Percentiles rank a stretch among this genome's conserved stretches.
phyloP scores from a whole-genome alignment of 208 protist species.

The Wallacemonas rigidus region DNA sequence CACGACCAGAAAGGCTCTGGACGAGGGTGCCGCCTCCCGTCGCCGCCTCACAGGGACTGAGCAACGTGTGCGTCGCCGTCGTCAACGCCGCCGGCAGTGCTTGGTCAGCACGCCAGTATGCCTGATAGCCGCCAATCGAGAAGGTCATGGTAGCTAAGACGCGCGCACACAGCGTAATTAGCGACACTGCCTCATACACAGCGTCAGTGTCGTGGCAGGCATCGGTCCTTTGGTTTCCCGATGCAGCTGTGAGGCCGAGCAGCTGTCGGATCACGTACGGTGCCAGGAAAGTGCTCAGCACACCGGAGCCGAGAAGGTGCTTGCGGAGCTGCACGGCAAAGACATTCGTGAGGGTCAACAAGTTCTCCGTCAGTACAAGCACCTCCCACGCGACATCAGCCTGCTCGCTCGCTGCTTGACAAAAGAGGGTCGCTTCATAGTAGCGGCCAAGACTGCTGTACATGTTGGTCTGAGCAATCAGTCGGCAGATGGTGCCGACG shows the following conservation, averaged over 20 bases:
- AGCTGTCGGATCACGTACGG: constrained; percentile 7
- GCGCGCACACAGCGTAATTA: background rate
- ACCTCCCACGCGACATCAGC: constrained; percentile 15
- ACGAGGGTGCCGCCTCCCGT: background rate
- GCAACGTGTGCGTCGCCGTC: background rate
- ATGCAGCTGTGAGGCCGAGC: background rate
- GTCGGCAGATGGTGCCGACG: constrained; percentile 26
- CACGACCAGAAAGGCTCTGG: background rate
- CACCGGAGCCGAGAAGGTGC: constrained; percentile 10
- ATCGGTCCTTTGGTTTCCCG: background rate
- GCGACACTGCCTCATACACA: background rate
- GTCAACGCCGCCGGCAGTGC: background rate
- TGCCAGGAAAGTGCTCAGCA: constrained; percentile 1
- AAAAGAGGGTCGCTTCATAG: background rate
- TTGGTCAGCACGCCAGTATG: background rate
- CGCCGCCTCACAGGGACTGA: background rate
- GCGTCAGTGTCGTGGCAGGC: background rate
- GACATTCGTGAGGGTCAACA: constrained; percentile 28
- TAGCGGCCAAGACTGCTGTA: constrained; percentile 18
- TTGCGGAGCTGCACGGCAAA: constrained; percentile 19
- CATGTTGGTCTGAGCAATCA: constrained; percentile 21
- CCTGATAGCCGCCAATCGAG: constrained; percentile 14
- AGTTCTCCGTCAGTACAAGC: constrained; percentile 18
- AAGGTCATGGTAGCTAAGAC: constrained; percentile 21
- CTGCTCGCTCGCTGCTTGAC: background rate